Evolutionary conservation across 306 rosid genomes (phyloP), one percentile per base, ranked within the genome.

Genomic region (Ammopiptanthus mongolicus): DNA sequence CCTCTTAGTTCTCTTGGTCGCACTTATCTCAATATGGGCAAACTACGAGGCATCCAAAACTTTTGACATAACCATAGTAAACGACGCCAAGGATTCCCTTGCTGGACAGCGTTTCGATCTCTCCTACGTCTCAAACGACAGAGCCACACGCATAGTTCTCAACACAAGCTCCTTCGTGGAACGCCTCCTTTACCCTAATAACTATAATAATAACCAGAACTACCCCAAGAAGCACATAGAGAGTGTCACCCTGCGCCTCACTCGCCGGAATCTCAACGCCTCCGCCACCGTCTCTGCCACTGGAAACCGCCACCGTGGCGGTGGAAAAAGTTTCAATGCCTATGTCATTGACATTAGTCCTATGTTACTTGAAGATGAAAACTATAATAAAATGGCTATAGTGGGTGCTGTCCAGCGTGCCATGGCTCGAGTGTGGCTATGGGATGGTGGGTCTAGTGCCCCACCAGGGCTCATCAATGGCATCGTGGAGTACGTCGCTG

Each of bases 1-100:
- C 57, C 50, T 86, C 21, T 23, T 53, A 12, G 6, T 87, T 39
- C 17, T 89, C 56, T 37, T 73, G 3, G 22, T 88, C 4, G 85
- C 83, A 39, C 0, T 73, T 1, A 69, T 88, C 63, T 80, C 92
- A n/a, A 1, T 89, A 0, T 93, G 91, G 91, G 92, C 91, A 22
- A 85, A 84, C 67, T 83, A 75, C 15, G 91, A 87, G 60, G 91
- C 89, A 6, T 89, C 97, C 37, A 91, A 89, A 62, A 82, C 84
- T 56, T 93, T 93, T 21, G 61, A 78, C 10, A 23, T 91, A 19
- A 72, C 77, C 36, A 51, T 88, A 47, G 12, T 85, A 58, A 93
- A 93, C 81, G 84, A 83, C 64, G 56, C 75, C 17, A 53, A 42
- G 22, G 75, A 77, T 41, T 83, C 88, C 44, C 71, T 58, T 0